A percentile compares a stretch with the other conserved stretches of the same genome.
Conservation (phyloP, 768 basidiomycete species). For the Steccherinum ochraceum region DNA sequence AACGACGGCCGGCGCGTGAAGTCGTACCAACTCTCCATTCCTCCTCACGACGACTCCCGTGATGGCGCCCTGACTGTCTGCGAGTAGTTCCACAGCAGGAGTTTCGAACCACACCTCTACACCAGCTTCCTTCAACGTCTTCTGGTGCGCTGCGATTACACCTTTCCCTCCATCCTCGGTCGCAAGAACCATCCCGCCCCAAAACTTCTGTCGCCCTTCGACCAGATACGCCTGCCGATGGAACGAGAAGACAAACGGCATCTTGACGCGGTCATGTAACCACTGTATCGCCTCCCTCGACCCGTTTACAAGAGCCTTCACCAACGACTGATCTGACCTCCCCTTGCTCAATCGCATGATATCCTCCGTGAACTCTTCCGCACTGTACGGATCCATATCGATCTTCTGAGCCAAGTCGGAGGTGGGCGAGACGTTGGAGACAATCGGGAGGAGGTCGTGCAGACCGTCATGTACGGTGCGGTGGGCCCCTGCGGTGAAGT, state of each 20-base stretch:
- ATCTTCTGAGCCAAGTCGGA: constrained; percentile 37
- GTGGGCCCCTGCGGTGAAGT: constrained; percentile 66
- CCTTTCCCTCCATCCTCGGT: constrained; percentile 67
- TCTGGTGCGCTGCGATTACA: constrained; percentile 49
- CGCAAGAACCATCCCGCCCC: constrained; percentile 62
- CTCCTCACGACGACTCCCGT: constrained; percentile 40
- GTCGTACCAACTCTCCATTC: constrained; percentile 27
- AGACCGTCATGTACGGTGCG: constrained; percentile 59
- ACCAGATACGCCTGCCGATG: constrained; percentile 66
- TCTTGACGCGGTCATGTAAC: constrained; percentile 42
- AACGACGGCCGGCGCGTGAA: constrained; percentile 42
- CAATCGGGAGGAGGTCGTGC: constrained; percentile 49
- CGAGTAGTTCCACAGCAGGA: constrained; percentile 33
- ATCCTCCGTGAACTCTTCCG: constrained; percentile 47
- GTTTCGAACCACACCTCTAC: constrained; percentile 55
- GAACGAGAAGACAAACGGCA: constrained; percentile 55
- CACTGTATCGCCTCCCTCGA: constrained; percentile 54
- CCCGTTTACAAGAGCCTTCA: constrained; percentile 43
- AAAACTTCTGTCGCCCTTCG: constrained; percentile 56
- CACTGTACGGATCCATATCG: constrained; percentile 55
- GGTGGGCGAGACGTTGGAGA: constrained; percentile 34
- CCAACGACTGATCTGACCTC: constrained; percentile 42
- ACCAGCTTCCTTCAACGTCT: constrained; percentile 40
- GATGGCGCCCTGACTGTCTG: constrained; percentile 31
- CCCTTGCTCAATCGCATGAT: constrained; percentile 54